Evolutionary conservation across 169 alveolate species (phyloP).

Genomic region (Plasmodium gonderi): DNA sequence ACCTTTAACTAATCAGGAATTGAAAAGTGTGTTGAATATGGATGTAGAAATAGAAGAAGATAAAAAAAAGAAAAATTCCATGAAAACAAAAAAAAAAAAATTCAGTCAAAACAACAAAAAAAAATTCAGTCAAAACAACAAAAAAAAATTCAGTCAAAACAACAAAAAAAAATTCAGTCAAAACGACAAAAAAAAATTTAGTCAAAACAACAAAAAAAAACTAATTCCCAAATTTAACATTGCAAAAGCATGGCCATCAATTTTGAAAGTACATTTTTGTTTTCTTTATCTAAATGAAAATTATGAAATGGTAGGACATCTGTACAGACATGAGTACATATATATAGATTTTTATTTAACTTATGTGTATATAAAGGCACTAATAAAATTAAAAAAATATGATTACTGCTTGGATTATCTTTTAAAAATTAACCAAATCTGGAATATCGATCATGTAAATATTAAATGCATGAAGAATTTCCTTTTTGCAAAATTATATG

Average conservation of each 20-base stretch:
- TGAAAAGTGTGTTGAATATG: background rate
- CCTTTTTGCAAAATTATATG: constrained; percentile 16
- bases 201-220: background rate
- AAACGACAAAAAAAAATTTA: background rate
- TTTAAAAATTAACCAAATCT: background rate
- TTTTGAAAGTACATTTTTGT: constrained; percentile 2
- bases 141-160: too few species aligned
- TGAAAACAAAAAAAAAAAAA: background rate
- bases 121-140: background rate
- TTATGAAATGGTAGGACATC: background rate
- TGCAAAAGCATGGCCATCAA: background rate
- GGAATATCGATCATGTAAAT: background rate
- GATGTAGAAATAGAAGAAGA: background rate
- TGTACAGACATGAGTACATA: constrained; percentile 15
- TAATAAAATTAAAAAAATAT: constrained; percentile 33
- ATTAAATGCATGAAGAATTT: background rate
- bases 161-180: background rate
- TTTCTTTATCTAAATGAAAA: constrained; percentile 7
- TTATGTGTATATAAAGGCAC: constrained; percentile 12
- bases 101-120: too few species aligned
- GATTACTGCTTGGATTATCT: constrained; percentile 17
- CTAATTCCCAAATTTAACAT: background rate
- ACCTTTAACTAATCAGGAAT: background rate
- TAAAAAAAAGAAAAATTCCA: background rate
- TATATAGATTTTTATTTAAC: constrained; percentile 23